A percentile compares a stretch with the other conserved stretches of the same genome.
Conservation (phyloP, 257 asterid genomes). For the Solanum sparsipilum region DNA sequence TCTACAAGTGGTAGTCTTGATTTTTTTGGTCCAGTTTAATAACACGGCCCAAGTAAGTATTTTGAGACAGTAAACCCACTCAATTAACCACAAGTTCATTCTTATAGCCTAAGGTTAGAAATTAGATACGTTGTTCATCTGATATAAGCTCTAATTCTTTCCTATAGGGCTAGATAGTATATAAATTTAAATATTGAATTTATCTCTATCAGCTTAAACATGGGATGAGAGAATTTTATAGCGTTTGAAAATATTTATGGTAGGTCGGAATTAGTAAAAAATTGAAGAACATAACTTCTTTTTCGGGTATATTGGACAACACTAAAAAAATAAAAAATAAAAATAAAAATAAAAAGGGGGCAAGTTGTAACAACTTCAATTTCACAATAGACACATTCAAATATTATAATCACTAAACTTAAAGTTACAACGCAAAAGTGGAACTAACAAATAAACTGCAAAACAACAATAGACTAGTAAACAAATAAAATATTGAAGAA, state of each 20-base stretch:
- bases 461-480: too few species aligned
- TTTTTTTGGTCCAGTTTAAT: background rate
- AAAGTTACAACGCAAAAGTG: too few species aligned
- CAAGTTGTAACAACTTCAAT: too few species aligned
- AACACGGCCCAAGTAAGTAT: background rate
- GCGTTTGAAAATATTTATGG: background rate
- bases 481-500: too few species aligned
- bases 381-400: too few species aligned
- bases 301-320: background rate
- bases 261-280: background rate
- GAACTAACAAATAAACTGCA: too few species aligned
- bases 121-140: background rate
- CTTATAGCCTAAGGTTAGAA: background rate
- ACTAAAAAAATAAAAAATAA: too few species aligned
- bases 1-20: background rate
- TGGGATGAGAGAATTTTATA: background rate
- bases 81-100: background rate
- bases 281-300: background rate
- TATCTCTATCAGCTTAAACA: background rate
- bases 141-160: background rate
- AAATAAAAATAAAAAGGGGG: too few species aligned
- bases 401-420: too few species aligned
- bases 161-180: background rate
- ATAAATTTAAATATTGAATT: too few species aligned
- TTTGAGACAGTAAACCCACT: background rate